phyloP scores from a whole-genome alignment of 2,329 filamentous ascomycete genomes.

The Cladophialophora exuberans region DNA sequence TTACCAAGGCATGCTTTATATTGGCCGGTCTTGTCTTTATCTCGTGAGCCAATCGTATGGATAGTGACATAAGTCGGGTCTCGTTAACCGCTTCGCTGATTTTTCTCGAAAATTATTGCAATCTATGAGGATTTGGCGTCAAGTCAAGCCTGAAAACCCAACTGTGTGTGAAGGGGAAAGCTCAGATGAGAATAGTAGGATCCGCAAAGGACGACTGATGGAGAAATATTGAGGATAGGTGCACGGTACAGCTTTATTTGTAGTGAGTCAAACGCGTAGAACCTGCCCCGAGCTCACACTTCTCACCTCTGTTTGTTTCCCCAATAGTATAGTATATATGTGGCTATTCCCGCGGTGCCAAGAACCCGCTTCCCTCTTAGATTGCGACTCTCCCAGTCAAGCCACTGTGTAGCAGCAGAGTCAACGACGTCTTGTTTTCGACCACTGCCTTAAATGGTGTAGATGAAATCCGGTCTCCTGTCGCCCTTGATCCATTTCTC shows the following conservation, averaged over 20 bases:
- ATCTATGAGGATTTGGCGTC: no score
- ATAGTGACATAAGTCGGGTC: no score
- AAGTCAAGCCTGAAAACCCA: no score
- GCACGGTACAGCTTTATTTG: neutral
- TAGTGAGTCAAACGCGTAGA: neutral
- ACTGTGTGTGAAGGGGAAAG: no score
- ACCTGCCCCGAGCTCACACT: neutral
- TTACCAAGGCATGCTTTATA: no score
- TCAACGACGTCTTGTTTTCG: neutral
- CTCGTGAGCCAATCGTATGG: no score
- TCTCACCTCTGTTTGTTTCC: neutral
- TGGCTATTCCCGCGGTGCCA: neutral
- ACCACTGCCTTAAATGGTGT: constrained; percentile 6
- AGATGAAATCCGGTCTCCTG: constrained; percentile 15
- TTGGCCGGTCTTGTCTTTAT: no score
- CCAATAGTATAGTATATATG: neutral
- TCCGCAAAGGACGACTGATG: no score
- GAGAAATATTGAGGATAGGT: neutral
- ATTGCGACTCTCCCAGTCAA: neutral
- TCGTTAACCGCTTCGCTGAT: no score
- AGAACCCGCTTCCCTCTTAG: neutral
- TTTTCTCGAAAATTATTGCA: no score
- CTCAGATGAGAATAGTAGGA: no score
- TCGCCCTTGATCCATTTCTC: constrained; percentile 24
- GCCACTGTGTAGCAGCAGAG: neutral